These are phyloP conservation scores for Ettlia oleoabundans DNA, from an alignment of 139 green algal genomes.

Conservation along the genomic window DNA sequence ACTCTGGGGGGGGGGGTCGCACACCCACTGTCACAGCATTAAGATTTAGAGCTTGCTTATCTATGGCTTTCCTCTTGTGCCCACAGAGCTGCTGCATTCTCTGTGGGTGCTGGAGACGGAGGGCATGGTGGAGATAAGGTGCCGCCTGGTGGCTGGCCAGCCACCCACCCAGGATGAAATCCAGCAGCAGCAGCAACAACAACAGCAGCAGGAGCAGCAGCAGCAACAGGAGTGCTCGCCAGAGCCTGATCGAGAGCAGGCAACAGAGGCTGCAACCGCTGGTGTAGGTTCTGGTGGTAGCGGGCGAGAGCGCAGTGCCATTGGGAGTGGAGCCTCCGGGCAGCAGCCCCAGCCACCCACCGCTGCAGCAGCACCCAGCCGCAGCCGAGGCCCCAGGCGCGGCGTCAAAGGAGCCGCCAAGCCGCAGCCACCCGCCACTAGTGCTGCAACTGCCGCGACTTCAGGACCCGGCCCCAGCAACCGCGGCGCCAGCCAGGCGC, in stretches of 20 bases:
- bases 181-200: background rate
- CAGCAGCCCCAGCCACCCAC: background rate
- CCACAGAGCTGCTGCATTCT: constrained; percentile 12
- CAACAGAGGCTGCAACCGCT: background rate
- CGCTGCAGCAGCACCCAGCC: background rate
- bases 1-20: too few relatives aligned
- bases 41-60: too few relatives aligned
- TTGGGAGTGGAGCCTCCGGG: background rate
- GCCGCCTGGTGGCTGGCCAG: background rate
- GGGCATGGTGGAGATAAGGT: background rate
- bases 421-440: background rate
- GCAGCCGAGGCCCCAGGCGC: background rate
- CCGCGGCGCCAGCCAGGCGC: too few relatives aligned
- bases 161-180: background rate
- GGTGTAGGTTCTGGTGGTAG: background rate
- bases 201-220: background rate
- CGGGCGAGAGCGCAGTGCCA: background rate
- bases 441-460: too few relatives aligned
- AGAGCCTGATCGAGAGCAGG: background rate
- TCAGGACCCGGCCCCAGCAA: too few relatives aligned
- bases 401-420: background rate
- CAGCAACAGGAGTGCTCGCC: background rate
- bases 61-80: too few relatives aligned
- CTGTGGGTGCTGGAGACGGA: constrained; percentile 18
- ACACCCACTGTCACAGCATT: too few relatives aligned